Percentiles rank a stretch among this genome's conserved stretches.
Evolutionary conservation across 1,139 yeast genomes (phyloP).

Genomic region (Kodamaea arcana): DNA sequence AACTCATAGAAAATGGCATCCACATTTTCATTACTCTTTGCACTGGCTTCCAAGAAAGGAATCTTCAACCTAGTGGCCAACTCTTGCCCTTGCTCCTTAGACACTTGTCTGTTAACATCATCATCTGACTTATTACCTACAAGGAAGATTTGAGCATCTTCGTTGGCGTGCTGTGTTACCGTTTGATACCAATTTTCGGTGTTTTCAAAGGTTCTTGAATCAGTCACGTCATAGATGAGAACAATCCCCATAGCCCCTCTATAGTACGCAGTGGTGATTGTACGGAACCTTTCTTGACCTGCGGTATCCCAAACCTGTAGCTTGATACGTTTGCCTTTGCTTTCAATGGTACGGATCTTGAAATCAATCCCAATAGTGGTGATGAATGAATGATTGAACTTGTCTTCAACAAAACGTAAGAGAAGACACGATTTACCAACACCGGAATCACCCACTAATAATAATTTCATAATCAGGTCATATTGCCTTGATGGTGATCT

Average conservation of each 20-base stretch:
- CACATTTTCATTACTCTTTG: conserved; percentile 89
- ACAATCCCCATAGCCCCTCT: conserved; percentile 99
- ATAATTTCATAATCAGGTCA: conserved; percentile 89
- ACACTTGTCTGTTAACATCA: conserved; percentile 69
- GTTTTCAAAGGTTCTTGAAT: conserved; percentile 84
- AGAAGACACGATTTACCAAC: conserved; percentile 96
- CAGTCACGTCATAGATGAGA: conserved; percentile 93
- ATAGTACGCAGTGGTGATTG: conserved; percentile 96
- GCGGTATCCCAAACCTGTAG: conserved; percentile 99
- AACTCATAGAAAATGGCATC: conserved; percentile 87
- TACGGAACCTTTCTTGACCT: conserved; percentile 96
- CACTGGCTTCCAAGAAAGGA: conserved; percentile 93
- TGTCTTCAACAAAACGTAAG: conserved; percentile 93
- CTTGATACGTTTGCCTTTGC: conserved; percentile 88
- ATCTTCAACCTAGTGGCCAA: conserved; percentile 85
- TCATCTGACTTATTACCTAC: conserved; percentile 96
- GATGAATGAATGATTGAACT: conserved; percentile 92
- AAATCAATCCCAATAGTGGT: conserved; percentile 98
- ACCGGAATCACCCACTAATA: conserved; percentile 91
- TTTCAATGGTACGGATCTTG: conserved; percentile 92
- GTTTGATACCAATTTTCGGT: conserved; percentile 91
- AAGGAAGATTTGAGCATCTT: conserved; percentile 87
- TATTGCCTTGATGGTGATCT: conserved; percentile 71
- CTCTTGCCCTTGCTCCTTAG: conserved; percentile 84
- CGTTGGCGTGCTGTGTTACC: conserved; percentile 93